These are phyloP conservation scores for Coccomyxa subellipsoidea DNA, from an alignment of 163 green algal species.

Conservation along the genomic window DNA sequence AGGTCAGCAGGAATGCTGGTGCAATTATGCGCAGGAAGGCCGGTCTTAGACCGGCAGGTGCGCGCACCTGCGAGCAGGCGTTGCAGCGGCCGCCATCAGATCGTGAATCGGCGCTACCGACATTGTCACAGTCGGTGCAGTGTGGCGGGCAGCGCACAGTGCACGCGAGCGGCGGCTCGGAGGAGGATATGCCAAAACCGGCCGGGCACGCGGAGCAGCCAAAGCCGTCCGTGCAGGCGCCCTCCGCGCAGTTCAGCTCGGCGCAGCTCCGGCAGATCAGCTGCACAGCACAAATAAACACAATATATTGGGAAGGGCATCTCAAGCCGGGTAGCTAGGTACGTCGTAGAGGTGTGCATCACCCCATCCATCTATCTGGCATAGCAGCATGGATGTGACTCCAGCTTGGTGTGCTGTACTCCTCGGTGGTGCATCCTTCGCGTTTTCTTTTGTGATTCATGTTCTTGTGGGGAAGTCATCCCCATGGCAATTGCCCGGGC, in stretches of 20 bases:
- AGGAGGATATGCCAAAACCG: neutral
- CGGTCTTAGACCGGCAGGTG: neutral
- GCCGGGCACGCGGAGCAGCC: neutral
- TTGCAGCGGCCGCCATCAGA: neutral
- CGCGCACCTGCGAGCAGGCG: neutral
- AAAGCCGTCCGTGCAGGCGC: neutral
- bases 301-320: too few relatives aligned
- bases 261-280: neutral
- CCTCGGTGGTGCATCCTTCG: too few relatives aligned
- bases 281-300: neutral
- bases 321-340: too few relatives aligned
- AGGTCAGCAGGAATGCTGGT: too few relatives aligned
- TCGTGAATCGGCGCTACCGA: neutral
- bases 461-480: too few relatives aligned
- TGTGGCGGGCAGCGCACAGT: neutral
- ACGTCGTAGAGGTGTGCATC: too few relatives aligned
- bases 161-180: neutral
- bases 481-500: too few relatives aligned
- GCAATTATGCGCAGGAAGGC: too few relatives aligned
- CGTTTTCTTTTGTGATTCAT: too few relatives aligned
- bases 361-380: too few relatives aligned
- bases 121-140: neutral
- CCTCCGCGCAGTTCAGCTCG: neutral
- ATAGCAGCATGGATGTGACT: too few relatives aligned
- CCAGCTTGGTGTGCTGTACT: too few relatives aligned